Evolutionary conservation across 352 stramenopile species (phyloP), one percentile per base, ranked within the genome.

Genomic region (Phytophthora sp.): DNA sequence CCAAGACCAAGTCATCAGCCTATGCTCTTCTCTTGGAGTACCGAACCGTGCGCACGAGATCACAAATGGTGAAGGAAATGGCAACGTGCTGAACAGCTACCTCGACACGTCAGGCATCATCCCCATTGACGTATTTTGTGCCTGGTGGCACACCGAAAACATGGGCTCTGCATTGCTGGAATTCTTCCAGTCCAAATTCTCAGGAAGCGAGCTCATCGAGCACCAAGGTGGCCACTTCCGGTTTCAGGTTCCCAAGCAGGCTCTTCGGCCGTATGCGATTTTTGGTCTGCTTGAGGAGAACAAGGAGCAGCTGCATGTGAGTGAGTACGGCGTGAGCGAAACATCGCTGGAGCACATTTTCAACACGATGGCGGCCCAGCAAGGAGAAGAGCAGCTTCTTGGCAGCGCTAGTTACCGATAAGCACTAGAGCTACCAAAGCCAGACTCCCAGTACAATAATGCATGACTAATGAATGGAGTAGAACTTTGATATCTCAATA

Each of bases 321-420:
- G 81, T 20, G 87, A 96, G 65, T 98, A 98, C 64, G 88, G 80
- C 31, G 78, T 98, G 46, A 94, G 83, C 41, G 89, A 97, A 54
- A 93, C 88, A 24, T 96, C 90, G 21, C 75, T 98, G 18, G 93
- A 98, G 67, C 82, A 96, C 60, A 95, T 98, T 56, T 98, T 98
- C 82, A 97, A 97, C 68, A 76, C 77, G 62, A 96, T 98, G 79
- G 93, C 91, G 2, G 73, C 71, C 8, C 69, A 94, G 44, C 87
- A 97, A 69, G 74, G 78, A 30, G 76, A 87, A 48, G 79, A 87
- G 49, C 69, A 60, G 3, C 34, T 84, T 38, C 62, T 75, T 21
- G 72, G 60, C n/a, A 82, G 81, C 42, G 69, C 49, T 42, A 63
- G 66, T 58, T 66, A 69, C 24, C 23, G 35, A 54, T 21, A 34